These are phyloP conservation scores for Coemansia sp. DNA, from an alignment of 192 early-diverging fungal species.

Conservation along the genomic window DNA sequence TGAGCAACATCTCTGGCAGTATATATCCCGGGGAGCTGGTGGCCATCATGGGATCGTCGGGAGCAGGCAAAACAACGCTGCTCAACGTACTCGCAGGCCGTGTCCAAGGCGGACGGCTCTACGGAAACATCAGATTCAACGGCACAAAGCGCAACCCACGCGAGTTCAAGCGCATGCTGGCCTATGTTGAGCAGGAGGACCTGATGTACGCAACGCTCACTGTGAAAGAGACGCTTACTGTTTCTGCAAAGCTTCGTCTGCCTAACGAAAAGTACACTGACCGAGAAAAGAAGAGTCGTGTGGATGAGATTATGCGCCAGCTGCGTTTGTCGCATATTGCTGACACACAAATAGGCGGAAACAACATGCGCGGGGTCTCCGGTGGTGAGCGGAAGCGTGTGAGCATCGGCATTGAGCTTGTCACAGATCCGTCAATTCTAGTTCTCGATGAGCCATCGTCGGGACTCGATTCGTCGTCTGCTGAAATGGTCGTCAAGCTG, in stretches of 20 bases:
- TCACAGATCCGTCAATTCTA: conserved; percentile 58
- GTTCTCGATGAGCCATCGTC: conserved; percentile 61
- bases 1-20: conserved; percentile 69
- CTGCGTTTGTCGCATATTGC: conserved; percentile 64
- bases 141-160: conserved; percentile 37
- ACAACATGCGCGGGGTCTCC: conserved; percentile 48
- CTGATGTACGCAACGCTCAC: conserved; percentile 59
- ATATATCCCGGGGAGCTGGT: conserved; percentile 72
- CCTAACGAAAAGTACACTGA: conserved; percentile 53
- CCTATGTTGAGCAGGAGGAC: conserved; percentile 58
- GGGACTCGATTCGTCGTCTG: conserved; percentile 68
- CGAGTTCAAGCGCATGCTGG: conserved; percentile 50
- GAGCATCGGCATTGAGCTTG: conserved; percentile 48
- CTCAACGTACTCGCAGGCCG: conserved; percentile 75
- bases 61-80: conserved; percentile 85
- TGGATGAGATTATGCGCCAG: conserved; percentile 61
- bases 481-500: conserved; percentile 59
- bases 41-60: conserved; percentile 89
- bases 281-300: conserved; percentile 56
- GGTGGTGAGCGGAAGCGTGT: conserved; percentile 59
- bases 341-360: conserved; percentile 53
- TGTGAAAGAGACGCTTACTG: conserved; percentile 73
- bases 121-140: conserved; percentile 58
- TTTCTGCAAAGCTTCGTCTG: conserved; percentile 70
- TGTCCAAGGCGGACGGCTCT: conserved; percentile 57